phyloP scores from a whole-genome alignment of 2,329 filamentous ascomycete species.

The Phyllosticta capitalensis region DNA sequence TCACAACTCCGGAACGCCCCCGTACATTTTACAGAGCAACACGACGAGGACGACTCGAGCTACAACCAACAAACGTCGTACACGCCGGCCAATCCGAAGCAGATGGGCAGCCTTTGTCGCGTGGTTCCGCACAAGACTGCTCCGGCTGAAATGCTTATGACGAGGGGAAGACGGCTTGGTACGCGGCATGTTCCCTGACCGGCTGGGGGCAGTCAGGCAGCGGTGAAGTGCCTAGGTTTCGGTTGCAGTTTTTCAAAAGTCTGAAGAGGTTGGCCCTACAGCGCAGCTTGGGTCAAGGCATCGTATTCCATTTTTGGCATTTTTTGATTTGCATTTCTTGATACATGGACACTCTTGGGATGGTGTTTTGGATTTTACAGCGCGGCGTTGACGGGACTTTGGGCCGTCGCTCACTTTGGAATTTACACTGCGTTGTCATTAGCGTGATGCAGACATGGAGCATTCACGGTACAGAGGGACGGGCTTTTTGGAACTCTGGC shows the following conservation, averaged over 20 bases:
- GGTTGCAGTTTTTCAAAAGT: background rate
- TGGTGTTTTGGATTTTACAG: constrained; percentile 5
- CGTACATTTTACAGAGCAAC: constrained; percentile 10
- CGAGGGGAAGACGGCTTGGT: constrained; percentile 13
- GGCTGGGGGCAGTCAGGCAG: background rate
- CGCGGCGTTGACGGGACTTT: constrained; percentile 4
- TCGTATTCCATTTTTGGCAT: background rate
- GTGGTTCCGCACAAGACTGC: constrained; percentile 46
- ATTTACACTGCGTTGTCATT: background rate
- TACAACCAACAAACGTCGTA: constrained; percentile 25
- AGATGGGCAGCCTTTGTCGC: constrained; percentile 47
- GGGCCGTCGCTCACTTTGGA: constrained; percentile 7
- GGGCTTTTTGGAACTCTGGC: background rate
- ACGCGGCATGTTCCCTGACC: background rate
- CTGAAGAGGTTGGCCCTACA: background rate
- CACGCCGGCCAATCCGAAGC: constrained; percentile 29
- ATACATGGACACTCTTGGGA: background rate
- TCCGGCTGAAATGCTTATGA: constrained; percentile 33
- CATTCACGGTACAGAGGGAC: background rate
- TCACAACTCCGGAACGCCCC: constrained; percentile 1
- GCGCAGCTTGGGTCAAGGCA: background rate
- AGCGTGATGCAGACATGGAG: background rate
- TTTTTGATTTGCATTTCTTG: background rate
- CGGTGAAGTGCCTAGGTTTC: background rate
- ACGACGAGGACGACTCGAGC: constrained; percentile 24